These are phyloP conservation scores for Chalciporus sp. DNA, from an alignment of 1,284 basidiomycete genomes.

Conservation along the genomic window DNA sequence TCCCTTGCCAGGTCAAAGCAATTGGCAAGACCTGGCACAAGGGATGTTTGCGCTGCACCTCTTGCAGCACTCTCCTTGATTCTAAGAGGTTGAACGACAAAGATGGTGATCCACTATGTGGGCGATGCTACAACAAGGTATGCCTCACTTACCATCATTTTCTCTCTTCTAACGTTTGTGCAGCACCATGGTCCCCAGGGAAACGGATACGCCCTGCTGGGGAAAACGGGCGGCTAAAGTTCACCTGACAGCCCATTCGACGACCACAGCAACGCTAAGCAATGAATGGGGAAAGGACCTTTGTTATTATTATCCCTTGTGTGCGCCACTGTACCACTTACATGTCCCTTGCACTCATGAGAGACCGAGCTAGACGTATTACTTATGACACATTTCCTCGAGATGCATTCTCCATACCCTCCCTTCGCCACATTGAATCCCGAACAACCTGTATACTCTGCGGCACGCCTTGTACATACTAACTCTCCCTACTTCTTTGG, in stretches of 20 bases:
- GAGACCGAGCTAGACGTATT: slow-evolving; percentile 6
- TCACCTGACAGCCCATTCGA: not conserved
- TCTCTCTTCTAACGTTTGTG: slow-evolving; percentile 6
- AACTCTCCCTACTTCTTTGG: not conserved
- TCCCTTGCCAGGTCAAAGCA: slow-evolving; percentile 59
- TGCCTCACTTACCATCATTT: slow-evolving; percentile 17
- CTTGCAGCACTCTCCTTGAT: slow-evolving; percentile 66
- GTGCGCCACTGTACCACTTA: slow-evolving; percentile 23
- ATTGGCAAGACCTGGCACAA: slow-evolving; percentile 78
- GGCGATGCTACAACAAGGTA: slow-evolving; percentile 74
- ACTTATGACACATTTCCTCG: slow-evolving; percentile 4
- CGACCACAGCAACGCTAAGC: slow-evolving; percentile 4
- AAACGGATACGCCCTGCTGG: slow-evolving; percentile 71
- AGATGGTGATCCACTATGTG: slow-evolving; percentile 69
- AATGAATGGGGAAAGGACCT: slow-evolving; percentile 14
- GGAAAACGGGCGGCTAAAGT: slow-evolving; percentile 52
- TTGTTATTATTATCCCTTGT: slow-evolving; percentile 28
- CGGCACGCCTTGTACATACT: not conserved
- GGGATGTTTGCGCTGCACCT: slow-evolving; percentile 69
- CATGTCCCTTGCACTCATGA: slow-evolving; percentile 18
- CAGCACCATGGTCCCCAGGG: slow-evolving; percentile 73
- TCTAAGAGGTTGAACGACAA: slow-evolving; percentile 72
- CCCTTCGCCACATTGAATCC: not conserved
- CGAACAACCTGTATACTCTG: not conserved
- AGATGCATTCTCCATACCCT: slow-evolving; percentile 1